Conservation (phyloP, 2,329 filamentous ascomycete genomes). For the Thielaviopsis ethacetica region DNA sequence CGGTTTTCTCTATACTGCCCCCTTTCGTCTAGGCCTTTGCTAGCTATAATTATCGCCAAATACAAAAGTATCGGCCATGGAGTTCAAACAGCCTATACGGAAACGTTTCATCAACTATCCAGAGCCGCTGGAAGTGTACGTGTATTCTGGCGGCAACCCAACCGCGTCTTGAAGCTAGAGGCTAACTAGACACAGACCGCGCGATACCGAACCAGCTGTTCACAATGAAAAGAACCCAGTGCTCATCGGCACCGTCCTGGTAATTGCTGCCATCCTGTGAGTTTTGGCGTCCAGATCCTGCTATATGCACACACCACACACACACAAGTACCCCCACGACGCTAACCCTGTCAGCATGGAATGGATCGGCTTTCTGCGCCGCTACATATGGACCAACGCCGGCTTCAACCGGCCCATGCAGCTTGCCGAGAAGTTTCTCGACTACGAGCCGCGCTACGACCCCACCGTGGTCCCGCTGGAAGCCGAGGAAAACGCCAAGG, state of each 20-base stretch:
- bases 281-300: slow-evolving; percentile 5
- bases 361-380: slow-evolving; percentile 35
- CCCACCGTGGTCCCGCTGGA: slow-evolving; percentile 31
- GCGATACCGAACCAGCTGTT: neutral
- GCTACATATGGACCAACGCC: slow-evolving; percentile 44
- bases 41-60: neutral
- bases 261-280: slow-evolving; percentile 38
- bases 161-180: neutral
- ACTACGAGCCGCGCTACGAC: slow-evolving; percentile 31
- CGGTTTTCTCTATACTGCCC: too few species aligned
- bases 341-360: slow-evolving; percentile 28
- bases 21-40: neutral
- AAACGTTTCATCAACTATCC: slow-evolving; percentile 22
- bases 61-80: neutral
- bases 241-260: slow-evolving; percentile 36
- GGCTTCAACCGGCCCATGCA: slow-evolving; percentile 43
- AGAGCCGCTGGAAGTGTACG: slow-evolving; percentile 21
- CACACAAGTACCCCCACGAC: too few species aligned
- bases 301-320: neutral
- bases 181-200: neutral
- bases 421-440: slow-evolving; percentile 33
- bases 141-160: neutral
- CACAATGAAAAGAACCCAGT: slow-evolving; percentile 30
- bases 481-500: slow-evolving; percentile 3
- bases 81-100: slow-evolving; percentile 3